Evolutionary conservation across 1,284 basidiomycete genomes (phyloP).

Genomic region (Hemileia vastatrix): DNA sequence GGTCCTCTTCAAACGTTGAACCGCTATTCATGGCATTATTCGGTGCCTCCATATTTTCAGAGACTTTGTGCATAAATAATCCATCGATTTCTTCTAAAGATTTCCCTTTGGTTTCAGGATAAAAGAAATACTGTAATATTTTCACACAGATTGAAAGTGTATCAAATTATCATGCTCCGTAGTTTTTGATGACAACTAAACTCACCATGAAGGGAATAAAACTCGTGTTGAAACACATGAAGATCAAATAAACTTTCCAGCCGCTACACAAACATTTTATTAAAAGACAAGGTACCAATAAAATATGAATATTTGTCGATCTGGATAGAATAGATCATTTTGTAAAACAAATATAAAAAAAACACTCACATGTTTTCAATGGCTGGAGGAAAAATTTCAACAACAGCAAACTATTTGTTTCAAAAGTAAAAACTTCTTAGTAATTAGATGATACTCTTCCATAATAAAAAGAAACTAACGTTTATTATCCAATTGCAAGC

Average conservation of each 20-base stretch:
- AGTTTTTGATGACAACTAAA: background rate
- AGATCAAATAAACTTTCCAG: constrained; percentile 39
- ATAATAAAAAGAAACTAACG: constrained; percentile 26
- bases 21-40: too few relatives aligned
- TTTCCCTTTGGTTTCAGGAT: constrained; percentile 29
- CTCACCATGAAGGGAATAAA: constrained; percentile 26
- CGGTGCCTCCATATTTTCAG: constrained; percentile 6
- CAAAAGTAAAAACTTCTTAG: background rate
- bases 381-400: constrained; percentile 24
- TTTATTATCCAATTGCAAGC: constrained; percentile 39
- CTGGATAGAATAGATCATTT: too few relatives aligned
- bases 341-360: background rate
- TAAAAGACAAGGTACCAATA: too few relatives aligned
- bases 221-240: constrained; percentile 25
- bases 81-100: constrained; percentile 22
- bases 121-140: constrained; percentile 21
- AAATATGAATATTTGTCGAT: too few relatives aligned
- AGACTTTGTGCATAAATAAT: constrained; percentile 17
- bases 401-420: constrained; percentile 16
- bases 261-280: constrained; percentile 27
- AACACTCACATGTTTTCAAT: constrained; percentile 12
- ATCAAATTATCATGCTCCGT: background rate
- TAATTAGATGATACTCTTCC: background rate
- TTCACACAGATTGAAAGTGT: background rate
- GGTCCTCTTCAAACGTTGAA: too few relatives aligned